Base-by-base conservation (phyloP, 2,329 filamentous ascomycete genomes). In the Nakataea oryzae region DNA sequence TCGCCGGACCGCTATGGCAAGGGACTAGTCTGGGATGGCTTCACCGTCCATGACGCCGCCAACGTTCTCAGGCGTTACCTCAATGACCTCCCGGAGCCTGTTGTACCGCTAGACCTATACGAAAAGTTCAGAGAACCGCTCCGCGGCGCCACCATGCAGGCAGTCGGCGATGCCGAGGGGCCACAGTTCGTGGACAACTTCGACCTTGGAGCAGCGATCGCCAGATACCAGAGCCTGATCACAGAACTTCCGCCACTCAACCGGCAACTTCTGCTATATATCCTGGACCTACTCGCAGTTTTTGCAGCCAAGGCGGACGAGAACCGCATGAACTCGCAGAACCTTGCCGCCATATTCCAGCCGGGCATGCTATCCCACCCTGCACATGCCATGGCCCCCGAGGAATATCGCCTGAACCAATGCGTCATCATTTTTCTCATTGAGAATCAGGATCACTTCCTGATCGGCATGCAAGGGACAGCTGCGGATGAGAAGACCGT, bases 391-490 rank as follows among this genome's bases (percentile, higher is more conserved):
- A 97, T 99, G 93, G 88, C 91, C 0, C 95, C 95, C 0, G 85
- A 90, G 63, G 93, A 97, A 71, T 99, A 99, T 73, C 87, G 91
- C 34, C 79, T 99, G 7, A 97, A 96, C 72, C 95, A 99, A 79
- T 93, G 95, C 69, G 93, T 99, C 26, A 83, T 99, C 66, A 96
- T 99, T 60, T 99, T 99, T 74, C 78, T 99, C 68, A 99, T 99
- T 67, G 93, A 97, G 72, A 96, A 99, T 70, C 95, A 99, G 73
- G 95, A 99, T 70, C 91, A 96, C 74, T 99, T 99, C 79, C 79
- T 99, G 66, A 96, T 99, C 66, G 95, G 95, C 62, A 99, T 99
- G 95, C 91, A 92, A 71, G 95, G 95, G 57, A 97, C 93, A n/a
- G 93, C 86, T n/a, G 90, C 93, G n/a, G 93, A 97, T 71, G 91